phyloP scores from a whole-genome alignment of 1,284 basidiomycete genomes.

The Cystobasidium sp. region DNA sequence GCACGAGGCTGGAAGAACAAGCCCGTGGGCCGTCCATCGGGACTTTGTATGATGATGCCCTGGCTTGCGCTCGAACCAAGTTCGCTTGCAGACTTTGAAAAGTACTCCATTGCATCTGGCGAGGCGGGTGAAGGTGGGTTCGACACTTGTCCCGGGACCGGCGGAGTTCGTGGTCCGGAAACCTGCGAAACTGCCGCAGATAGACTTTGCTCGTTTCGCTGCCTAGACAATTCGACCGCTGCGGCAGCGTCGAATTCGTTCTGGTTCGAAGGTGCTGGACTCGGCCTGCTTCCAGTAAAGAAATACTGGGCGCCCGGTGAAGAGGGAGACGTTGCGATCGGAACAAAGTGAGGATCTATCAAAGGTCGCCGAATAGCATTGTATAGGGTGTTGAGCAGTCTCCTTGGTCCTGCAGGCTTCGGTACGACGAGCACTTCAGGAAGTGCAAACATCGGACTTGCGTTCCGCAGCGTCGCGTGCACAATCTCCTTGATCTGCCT shows the following conservation, averaged over 20 bases:
- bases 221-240: slow-evolving; percentile 20
- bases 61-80: slow-evolving; percentile 71
- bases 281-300: slow-evolving; percentile 57
- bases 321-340: slow-evolving; percentile 85
- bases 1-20: slow-evolving; percentile 85
- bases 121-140: slow-evolving; percentile 46
- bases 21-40: slow-evolving; percentile 87
- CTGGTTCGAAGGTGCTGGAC: slow-evolving; percentile 60
- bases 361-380: slow-evolving; percentile 80
- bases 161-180: slow-evolving; percentile 30
- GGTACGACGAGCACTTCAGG: slow-evolving; percentile 92
- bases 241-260: slow-evolving; percentile 46
- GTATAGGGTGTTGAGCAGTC: slow-evolving; percentile 84
- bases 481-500: slow-evolving; percentile 83
- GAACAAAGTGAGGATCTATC: slow-evolving; percentile 84
- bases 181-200: slow-evolving; percentile 46
- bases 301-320: slow-evolving; percentile 55
- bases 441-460: slow-evolving; percentile 57
- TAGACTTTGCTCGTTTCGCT: slow-evolving; percentile 29
- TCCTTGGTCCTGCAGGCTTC: slow-evolving; percentile 89
- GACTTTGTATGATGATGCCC: slow-evolving; percentile 87
- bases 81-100: slow-evolving; percentile 70
- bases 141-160: slow-evolving; percentile 32
- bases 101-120: slow-evolving; percentile 64
- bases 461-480: slow-evolving; percentile 67